A percentile compares a stretch with the other conserved stretches of the same genome.
Evolutionary conservation across 495 filamentous ascomycete species (phyloP).

Genomic region (Cetradonia linearis): DNA sequence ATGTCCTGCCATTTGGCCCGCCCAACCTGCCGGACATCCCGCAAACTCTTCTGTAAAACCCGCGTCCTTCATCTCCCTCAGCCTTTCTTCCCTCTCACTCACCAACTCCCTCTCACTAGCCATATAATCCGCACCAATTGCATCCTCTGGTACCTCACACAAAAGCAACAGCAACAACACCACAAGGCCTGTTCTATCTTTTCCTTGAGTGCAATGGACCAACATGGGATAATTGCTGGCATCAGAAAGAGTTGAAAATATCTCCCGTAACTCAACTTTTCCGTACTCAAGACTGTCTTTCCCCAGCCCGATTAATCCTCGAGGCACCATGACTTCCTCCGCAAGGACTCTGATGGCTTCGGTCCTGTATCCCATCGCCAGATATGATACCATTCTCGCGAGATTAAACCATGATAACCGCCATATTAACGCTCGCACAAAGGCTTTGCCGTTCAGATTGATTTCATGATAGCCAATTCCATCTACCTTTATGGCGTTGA

Average conservation of each 20-base stretch:
- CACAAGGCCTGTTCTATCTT: slow-evolving; percentile 72
- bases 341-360: slow-evolving; percentile 59
- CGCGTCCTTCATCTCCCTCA: slow-evolving; percentile 57
- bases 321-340: slow-evolving; percentile 54
- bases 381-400: slow-evolving; percentile 48
- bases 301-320: slow-evolving; percentile 57
- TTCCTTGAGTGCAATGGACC: slow-evolving; percentile 80
- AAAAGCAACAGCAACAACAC: slow-evolving; percentile 52
- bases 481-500: slow-evolving; percentile 44
- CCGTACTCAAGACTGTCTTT: slow-evolving; percentile 55
- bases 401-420: slow-evolving; percentile 59
- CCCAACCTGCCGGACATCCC: slow-evolving; percentile 47
- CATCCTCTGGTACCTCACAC: slow-evolving; percentile 42
- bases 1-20: slow-evolving; percentile 38
- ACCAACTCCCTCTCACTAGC: slow-evolving; percentile 50
- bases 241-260: slow-evolving; percentile 42
- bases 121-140: slow-evolving; percentile 58
- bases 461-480: slow-evolving; percentile 50
- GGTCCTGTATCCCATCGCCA: slow-evolving; percentile 53
- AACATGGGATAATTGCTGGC: slow-evolving; percentile 47
- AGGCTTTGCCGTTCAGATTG: slow-evolving; percentile 62
- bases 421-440: slow-evolving; percentile 57
- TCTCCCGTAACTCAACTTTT: slow-evolving; percentile 47
- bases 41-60: slow-evolving; percentile 62
- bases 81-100: slow-evolving; percentile 48